These are phyloP conservation scores for Serendipita vermifera DNA, from an alignment of 768 basidiomycete genomes.

Conservation along the genomic window DNA sequence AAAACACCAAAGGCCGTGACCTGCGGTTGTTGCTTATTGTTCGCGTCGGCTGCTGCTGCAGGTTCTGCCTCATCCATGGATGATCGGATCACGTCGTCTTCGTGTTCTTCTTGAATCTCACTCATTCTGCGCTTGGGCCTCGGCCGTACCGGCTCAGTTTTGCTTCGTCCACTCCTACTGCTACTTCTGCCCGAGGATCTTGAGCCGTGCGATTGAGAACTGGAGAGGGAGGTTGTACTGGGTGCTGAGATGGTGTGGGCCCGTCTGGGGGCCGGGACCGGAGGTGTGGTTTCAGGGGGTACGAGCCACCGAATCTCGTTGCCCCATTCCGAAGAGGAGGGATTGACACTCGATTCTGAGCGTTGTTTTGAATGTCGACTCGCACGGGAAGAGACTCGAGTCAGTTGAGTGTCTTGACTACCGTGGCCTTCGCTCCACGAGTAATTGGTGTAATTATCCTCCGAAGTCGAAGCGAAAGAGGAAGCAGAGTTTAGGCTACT, in stretches of 20 bases:
- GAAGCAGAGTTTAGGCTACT: conserved; percentile 8
- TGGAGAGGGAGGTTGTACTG: conserved; percentile 26
- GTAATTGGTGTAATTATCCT: conserved; percentile 16
- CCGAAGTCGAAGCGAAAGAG: conserved; percentile 19
- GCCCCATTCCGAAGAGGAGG: conserved; percentile 51
- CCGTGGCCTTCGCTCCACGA: conserved; percentile 8
- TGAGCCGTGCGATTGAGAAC: conserved; percentile 30
- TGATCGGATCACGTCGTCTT: conserved; percentile 18
- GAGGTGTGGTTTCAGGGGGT: conserved; percentile 19
- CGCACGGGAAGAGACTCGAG: neutral
- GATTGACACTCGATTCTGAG: neutral
- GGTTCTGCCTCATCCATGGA: conserved; percentile 11
- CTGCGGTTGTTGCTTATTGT: conserved; percentile 9
- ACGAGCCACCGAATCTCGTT: conserved; percentile 55
- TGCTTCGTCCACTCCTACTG: conserved; percentile 41
- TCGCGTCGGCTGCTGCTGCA: conserved; percentile 19
- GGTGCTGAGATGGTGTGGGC: conserved; percentile 17
- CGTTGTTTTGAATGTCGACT: conserved; percentile 6
- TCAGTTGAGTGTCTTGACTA: neutral
- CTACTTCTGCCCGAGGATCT: conserved; percentile 35
- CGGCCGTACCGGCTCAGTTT: conserved; percentile 21
- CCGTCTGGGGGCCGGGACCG: conserved; percentile 11
- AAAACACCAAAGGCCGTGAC: conserved; percentile 2
- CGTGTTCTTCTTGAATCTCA: conserved; percentile 29
- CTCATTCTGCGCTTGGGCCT: conserved; percentile 24